phyloP scores from a whole-genome alignment of 192 early-diverging fungal genomes.

The Chytriomyces hyalinus region DNA sequence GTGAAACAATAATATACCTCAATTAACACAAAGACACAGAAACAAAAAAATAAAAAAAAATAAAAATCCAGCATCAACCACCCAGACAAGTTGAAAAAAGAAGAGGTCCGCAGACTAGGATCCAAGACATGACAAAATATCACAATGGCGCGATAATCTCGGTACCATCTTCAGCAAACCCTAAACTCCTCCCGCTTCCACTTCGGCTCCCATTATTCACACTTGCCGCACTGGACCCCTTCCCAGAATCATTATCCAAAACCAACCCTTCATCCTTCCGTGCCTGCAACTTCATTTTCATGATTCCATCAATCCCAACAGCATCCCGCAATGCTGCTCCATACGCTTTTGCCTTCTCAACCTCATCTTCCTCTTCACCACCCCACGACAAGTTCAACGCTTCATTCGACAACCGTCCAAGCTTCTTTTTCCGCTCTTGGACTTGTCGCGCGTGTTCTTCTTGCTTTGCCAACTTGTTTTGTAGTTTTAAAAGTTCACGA shows the following conservation, averaged over 20 bases:
- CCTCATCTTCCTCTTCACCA: constrained; percentile 41
- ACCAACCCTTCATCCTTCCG: constrained; percentile 6
- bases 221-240: constrained; percentile 29
- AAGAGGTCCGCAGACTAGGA: no score
- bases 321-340: constrained; percentile 10
- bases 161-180: constrained; percentile 29
- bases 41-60: no score
- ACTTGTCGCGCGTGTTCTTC: constrained; percentile 55
- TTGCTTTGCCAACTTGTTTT: constrained; percentile 53
- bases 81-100: no score
- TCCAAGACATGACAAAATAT: no score
- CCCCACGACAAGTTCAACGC: constrained; percentile 51
- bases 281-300: constrained; percentile 18
- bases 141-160: constrained; percentile 9
- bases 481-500: constrained; percentile 54
- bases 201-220: constrained; percentile 30
- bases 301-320: constrained; percentile 21
- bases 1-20: no score
- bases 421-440: constrained; percentile 54
- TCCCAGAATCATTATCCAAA: constrained; percentile 35
- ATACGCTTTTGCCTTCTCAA: not conserved
- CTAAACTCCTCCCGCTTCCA: constrained; percentile 38
- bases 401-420: constrained; percentile 48
- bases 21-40: no score
- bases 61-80: no score